Evolutionary conservation across 305 asterid genomes (phyloP).

Genomic region (Fraxinus xanthoxyloides): DNA sequence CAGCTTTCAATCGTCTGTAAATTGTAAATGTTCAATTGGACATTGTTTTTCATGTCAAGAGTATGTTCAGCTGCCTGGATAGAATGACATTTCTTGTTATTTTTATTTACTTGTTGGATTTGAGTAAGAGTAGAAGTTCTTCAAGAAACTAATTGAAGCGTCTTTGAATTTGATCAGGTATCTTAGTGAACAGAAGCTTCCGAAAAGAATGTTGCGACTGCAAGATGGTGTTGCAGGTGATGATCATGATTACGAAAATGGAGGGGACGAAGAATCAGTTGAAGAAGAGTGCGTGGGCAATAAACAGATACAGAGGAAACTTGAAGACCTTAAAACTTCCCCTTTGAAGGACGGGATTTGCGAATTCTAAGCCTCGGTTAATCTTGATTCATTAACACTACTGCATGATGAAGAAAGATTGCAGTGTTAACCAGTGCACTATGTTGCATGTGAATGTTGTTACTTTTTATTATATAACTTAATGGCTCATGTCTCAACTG

Average conservation of each 20-base stretch:
- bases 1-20: neutral
- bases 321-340: conserved; percentile 51
- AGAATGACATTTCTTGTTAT: conserved; percentile 11
- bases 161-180: conserved; percentile 48
- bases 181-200: conserved; percentile 76
- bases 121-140: conserved; percentile 5
- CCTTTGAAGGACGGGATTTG: conserved; percentile 67
- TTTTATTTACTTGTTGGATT: conserved; percentile 12
- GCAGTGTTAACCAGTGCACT: neutral
- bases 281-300: conserved; percentile 50
- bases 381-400: conserved; percentile 18
- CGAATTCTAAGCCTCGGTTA: conserved; percentile 71
- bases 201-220: conserved; percentile 66
- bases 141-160: conserved; percentile 17
- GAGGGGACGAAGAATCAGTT: conserved; percentile 51
- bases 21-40: neutral
- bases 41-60: neutral
- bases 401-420: conserved; percentile 5
- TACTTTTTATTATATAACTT: conserved; percentile 17
- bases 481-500: conserved; percentile 8
- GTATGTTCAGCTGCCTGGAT: conserved; percentile 13
- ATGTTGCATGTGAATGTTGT: neutral
- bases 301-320: conserved; percentile 51
- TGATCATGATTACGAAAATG: conserved; percentile 35
- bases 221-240: conserved; percentile 51